Evolutionary conservation across 257 asterid species (phyloP).

Genomic region (Striga asiatica): DNA sequence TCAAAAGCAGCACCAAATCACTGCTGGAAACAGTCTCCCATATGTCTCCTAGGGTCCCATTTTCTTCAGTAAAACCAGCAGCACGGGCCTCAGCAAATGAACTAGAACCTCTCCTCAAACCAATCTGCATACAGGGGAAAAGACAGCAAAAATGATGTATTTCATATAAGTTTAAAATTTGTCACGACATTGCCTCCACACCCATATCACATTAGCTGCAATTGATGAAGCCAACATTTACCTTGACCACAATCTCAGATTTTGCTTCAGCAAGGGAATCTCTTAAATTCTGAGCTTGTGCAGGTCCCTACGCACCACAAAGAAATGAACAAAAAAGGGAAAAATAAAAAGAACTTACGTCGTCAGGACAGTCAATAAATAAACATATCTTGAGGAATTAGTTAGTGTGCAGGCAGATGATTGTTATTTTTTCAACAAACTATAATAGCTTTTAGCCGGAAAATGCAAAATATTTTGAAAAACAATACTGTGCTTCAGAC

Average conservation of each 20-base stretch:
- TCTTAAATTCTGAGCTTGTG: constrained; percentile 91
- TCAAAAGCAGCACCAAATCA: constrained; percentile 79
- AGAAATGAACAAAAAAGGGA: no score
- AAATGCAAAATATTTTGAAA: neutral
- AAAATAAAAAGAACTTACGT: neutral
- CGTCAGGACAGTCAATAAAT: neutral
- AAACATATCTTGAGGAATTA: neutral
- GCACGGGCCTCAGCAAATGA: constrained; percentile 87
- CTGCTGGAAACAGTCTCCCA: constrained; percentile 84
- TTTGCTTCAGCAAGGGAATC: constrained; percentile 72
- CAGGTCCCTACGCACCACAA: constrained; percentile 87
- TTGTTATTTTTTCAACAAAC: neutral
- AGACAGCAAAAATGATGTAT: neutral
- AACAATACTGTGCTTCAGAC: neutral
- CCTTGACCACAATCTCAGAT: constrained; percentile 91
- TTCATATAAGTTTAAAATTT: neutral
- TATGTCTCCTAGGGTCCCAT: constrained; percentile 89
- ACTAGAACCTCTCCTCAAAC: constrained; percentile 87
- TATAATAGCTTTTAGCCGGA: neutral
- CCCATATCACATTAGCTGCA: neutral
- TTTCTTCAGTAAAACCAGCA: constrained; percentile 87
- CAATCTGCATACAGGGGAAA: constrained; percentile 44
- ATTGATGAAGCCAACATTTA: constrained; percentile 12
- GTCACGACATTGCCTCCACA: neutral
- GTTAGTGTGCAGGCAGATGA: neutral